Evolutionary conservation across 176 grass and related monocot genomes (phyloP).

Genomic region (Oryza glaberrima): DNA sequence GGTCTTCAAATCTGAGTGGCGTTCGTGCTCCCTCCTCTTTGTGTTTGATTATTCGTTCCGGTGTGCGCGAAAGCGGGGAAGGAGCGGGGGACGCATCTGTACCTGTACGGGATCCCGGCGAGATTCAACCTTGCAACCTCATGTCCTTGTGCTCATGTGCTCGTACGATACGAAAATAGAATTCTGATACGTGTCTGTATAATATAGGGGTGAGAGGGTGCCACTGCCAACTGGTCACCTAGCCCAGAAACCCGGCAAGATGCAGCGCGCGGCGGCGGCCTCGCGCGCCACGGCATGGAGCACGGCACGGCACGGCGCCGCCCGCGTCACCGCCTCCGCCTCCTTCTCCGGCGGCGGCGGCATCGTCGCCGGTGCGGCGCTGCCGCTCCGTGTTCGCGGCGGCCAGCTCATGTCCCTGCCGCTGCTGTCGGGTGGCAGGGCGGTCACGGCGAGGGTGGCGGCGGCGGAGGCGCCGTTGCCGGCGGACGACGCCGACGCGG

Average conservation of each 20-base stretch:
- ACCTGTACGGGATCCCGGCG: conserved; percentile 56
- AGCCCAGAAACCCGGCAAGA: neutral
- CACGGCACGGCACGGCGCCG: neutral
- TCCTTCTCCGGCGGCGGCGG: neutral
- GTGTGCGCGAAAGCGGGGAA: neutral
- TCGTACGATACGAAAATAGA: too few relatives aligned
- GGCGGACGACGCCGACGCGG: neutral
- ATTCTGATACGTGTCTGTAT: neutral
- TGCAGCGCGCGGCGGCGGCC: conserved; percentile 37
- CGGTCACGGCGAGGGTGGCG: neutral
- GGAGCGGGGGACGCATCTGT: conserved; percentile 33
- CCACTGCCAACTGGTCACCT: neutral
- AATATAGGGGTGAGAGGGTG: neutral
- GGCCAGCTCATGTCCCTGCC: neutral
- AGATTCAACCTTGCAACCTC: conserved; percentile 29
- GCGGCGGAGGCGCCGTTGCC: conserved; percentile 3
- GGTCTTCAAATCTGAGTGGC: neutral
- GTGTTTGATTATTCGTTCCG: neutral
- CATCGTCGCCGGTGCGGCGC: neutral
- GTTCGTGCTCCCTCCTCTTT: neutral
- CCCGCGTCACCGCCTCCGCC: neutral
- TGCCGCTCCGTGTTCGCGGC: neutral
- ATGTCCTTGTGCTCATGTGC: too few relatives aligned
- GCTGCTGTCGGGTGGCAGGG: conserved; percentile 13
- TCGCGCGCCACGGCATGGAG: conserved; percentile 2